These are phyloP conservation scores for Tripidium arundinaceum DNA, from an alignment of 202 grass and related monocot genomes.

Conservation along the genomic window DNA sequence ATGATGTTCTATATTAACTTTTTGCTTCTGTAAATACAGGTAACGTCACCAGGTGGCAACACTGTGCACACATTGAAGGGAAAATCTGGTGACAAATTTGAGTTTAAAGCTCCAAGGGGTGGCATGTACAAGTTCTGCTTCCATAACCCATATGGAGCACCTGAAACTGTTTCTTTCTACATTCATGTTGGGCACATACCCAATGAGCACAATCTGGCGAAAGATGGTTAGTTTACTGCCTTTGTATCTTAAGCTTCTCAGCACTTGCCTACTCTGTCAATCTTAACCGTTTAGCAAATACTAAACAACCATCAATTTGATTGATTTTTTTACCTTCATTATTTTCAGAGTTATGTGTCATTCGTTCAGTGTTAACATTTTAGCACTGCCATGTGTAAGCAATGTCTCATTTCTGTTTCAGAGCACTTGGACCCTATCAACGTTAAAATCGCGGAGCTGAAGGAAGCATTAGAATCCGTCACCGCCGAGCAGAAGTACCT, in stretches of 20 bases:
- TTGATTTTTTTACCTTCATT: constrained; percentile 2
- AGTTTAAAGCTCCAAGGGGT: constrained; percentile 92
- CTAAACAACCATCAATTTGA: not conserved
- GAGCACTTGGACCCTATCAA: constrained; percentile 98
- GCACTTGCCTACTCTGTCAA: not conserved
- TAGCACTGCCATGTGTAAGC: not conserved
- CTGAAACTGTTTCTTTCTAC: constrained; percentile 98
- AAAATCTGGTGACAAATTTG: constrained; percentile 96
- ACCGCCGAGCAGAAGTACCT: constrained; percentile 93
- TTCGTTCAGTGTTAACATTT: not conserved
- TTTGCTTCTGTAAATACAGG: constrained; percentile 37
- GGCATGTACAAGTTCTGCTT: constrained; percentile 99
- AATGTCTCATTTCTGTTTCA: constrained; percentile 35
- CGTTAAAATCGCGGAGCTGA: constrained; percentile 94
- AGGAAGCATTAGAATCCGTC: constrained; percentile 93
- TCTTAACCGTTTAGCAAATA: not conserved
- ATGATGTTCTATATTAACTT: not conserved
- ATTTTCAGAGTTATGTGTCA: not conserved
- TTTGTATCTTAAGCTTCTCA: constrained; percentile 23
- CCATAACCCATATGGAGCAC: constrained; percentile 86
- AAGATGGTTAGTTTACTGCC: constrained; percentile 74
- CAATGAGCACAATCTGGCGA: constrained; percentile 90
- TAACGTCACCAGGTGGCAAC: constrained; percentile 78
- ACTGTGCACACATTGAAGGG: constrained; percentile 75
- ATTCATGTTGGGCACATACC: constrained; percentile 98